Evolutionary conservation across 2,329 filamentous ascomycete genomes (phyloP).

Genomic region (Daldinia sp.): DNA sequence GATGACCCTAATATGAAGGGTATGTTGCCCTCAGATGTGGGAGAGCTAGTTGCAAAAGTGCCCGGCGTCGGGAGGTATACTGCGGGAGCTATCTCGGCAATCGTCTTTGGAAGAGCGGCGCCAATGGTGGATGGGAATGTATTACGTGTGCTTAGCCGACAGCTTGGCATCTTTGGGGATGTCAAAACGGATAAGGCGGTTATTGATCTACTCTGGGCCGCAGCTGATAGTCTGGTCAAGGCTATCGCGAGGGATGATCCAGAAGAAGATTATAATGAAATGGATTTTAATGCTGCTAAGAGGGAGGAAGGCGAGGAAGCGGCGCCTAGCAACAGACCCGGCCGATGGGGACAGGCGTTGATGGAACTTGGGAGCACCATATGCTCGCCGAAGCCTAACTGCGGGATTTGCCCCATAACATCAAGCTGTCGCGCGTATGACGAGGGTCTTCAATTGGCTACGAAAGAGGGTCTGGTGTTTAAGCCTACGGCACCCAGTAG

Average conservation of each 20-base stretch:
- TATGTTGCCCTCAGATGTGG: slow-evolving; percentile 57
- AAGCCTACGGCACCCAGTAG: neutral
- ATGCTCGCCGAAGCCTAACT: slow-evolving; percentile 67
- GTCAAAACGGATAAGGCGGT: slow-evolving; percentile 63
- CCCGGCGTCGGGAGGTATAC: slow-evolving; percentile 70
- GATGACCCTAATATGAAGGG: slow-evolving; percentile 53
- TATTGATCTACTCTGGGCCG: slow-evolving; percentile 65
- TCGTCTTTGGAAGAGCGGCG: slow-evolving; percentile 66
- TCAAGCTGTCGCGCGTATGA: slow-evolving; percentile 60
- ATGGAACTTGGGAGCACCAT: slow-evolving; percentile 73
- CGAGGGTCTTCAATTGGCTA: slow-evolving; percentile 53
- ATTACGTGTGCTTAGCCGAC: slow-evolving; percentile 65
- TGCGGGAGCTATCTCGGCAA: slow-evolving; percentile 68
- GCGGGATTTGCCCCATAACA: slow-evolving; percentile 59
- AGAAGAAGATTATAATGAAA: slow-evolving; percentile 28
- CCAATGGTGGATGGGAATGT: slow-evolving; percentile 73
- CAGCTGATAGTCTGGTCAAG: slow-evolving; percentile 63
- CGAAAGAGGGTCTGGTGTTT: slow-evolving; percentile 29
- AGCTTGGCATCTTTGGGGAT: slow-evolving; percentile 65
- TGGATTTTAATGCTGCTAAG: neutral
- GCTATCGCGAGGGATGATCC: slow-evolving; percentile 54
- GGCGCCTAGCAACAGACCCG: slow-evolving; percentile 58
- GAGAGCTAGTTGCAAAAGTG: slow-evolving; percentile 58
- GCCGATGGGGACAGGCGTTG: slow-evolving; percentile 69
- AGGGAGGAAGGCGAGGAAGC: slow-evolving; percentile 24